Percentiles rank a stretch among this genome's conserved stretches.
Conservation (phyloP, 441 rosid genomes). For the Pelargonium australe region DNA sequence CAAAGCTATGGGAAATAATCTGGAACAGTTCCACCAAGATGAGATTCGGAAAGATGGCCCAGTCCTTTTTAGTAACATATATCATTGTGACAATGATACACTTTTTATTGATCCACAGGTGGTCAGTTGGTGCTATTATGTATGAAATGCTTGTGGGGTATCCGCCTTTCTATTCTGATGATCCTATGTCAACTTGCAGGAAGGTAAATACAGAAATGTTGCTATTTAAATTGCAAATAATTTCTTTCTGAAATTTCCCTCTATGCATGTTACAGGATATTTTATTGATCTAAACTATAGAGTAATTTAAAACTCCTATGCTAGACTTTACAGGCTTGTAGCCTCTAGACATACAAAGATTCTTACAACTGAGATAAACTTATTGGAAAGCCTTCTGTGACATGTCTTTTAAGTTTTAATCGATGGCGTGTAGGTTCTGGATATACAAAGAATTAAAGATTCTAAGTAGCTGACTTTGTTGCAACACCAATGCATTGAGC, state of each 20-base stretch:
- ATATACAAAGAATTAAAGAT: too few species aligned
- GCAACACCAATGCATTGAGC: neutral
- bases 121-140: constrained; percentile 72
- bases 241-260: neutral
- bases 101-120: constrained; percentile 21
- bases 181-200: constrained; percentile 26
- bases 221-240: neutral
- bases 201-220: constrained; percentile 20
- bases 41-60: constrained; percentile 1
- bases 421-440: too few species aligned
- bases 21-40: neutral
- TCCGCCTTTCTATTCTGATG: constrained; percentile 26
- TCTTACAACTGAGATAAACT: too few species aligned
- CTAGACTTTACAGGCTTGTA: too few species aligned
- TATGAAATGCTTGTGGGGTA: constrained; percentile 44
- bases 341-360: too few species aligned
- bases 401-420: too few species aligned
- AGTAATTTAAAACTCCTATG: too few species aligned
- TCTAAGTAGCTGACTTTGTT: neutral
- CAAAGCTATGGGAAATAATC: constrained; percentile 1
- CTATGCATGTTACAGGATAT: neutral
- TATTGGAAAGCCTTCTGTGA: too few species aligned
- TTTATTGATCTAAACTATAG: neutral
- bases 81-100: constrained; percentile 14
- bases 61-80: constrained; percentile 12